Base-by-base conservation (phyloP, 1,139 yeast species). In the Yarrowia galli region DNA sequence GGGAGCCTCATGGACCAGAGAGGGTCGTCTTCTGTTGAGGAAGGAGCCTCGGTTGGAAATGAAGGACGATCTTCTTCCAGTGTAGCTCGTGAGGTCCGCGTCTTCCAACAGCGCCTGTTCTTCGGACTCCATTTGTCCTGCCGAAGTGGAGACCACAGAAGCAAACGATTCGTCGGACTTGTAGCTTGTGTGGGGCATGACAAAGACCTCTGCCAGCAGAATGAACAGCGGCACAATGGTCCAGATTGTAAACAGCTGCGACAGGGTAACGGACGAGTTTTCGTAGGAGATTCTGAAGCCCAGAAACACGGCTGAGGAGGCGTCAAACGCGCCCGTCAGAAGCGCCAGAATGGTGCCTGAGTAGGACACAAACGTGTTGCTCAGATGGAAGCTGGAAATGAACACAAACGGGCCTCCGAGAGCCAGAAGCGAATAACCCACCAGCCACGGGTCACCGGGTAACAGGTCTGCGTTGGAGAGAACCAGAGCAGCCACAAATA, bases 401-500 rank as follows among this genome's bases (percentile, higher is more conserved):
- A 88, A 89, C 22, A 89, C 89, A 76, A 90, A 90, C 9, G 97
- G 96, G 1, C 96, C 96, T 6, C 95, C 93, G 67, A 88, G 78
- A 0, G 96, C 95, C 53, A 91, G 77, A n/a, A 85, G 74, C 1
- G 87, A 80, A 75, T 88, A 89, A 0, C 96, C 97, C 15, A 78
- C 69, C 43, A 88, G 75, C 75, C 87, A 89, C 5, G 87, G 85
- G 74, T 91, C 96, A 2, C 78, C 69, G 1, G 66, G 56, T 4
- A 46, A 15, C 67, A 82, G 73, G 43, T 74, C 74, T 23, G 81
- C 79, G 70, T 81, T 78, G 18, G 80, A 72, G 73, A 91, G 79
- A 69, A 81, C 76, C 15, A 84, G 67, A 6, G 89, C 77, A 1
- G 93, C 92, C 13, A 80, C 23, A 56, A 84, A 79, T 65, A 91